A percentile compares a stretch with the other conserved stretches of the same genome.
phyloP scores from a whole-genome alignment of 495 filamentous ascomycete genomes.

The Penicillium egyptiacum region DNA sequence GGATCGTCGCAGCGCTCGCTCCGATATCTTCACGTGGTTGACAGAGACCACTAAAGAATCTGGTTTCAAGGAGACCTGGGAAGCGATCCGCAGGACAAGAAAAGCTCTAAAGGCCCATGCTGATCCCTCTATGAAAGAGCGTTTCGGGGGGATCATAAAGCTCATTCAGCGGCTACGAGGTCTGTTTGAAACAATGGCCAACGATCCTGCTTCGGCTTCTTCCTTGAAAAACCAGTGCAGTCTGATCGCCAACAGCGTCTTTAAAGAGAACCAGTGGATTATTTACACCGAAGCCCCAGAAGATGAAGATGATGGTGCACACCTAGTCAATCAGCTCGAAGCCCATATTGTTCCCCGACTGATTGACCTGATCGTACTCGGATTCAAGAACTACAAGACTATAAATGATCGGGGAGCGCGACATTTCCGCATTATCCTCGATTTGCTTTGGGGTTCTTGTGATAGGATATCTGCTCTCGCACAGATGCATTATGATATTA shows the following conservation, averaged over 20 bases:
- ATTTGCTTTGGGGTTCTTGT: slow-evolving; percentile 17
- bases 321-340: slow-evolving; percentile 26
- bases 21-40: slow-evolving; percentile 9
- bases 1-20: background rate
- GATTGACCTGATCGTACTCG: slow-evolving; percentile 20
- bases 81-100: background rate
- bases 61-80: slow-evolving; percentile 5
- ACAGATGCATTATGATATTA: background rate
- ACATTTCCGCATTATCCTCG: slow-evolving; percentile 17
- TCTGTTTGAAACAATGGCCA: background rate
- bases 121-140: background rate
- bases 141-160: slow-evolving; percentile 1
- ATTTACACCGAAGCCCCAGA: slow-evolving; percentile 8
- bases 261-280: slow-evolving; percentile 6
- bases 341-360: slow-evolving; percentile 23
- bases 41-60: slow-evolving; percentile 1
- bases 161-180: background rate
- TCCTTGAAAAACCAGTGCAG: background rate
- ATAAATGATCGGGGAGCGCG: background rate
- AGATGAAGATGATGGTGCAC: background rate
- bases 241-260: slow-evolving; percentile 9
- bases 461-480: slow-evolving; percentile 12
- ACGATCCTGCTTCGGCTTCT: background rate
- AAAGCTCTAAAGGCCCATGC: background rate
- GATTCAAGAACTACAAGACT: slow-evolving; percentile 24